Percentiles rank a stretch among this genome's conserved stretches.
These are phyloP conservation scores for Phycomyces blakesleeanus DNA, from an alignment of 192 early-diverging fungal genomes.

Conservation along the genomic window DNA sequence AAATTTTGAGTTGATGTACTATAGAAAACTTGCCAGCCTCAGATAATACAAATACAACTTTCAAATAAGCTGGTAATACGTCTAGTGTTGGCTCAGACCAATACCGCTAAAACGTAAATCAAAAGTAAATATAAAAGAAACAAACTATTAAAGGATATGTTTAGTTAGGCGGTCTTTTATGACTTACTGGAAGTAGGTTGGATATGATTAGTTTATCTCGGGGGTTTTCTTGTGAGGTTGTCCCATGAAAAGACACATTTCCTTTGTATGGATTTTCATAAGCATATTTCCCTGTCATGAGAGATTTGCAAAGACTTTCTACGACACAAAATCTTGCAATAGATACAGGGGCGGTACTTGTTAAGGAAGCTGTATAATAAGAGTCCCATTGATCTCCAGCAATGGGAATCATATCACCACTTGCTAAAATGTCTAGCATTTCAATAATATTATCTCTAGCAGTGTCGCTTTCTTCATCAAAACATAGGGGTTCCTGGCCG, in stretches of 20 bases:
- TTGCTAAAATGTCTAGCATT: conserved; percentile 15
- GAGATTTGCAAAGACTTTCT: conserved; percentile 18
- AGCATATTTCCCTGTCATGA: conserved; percentile 4
- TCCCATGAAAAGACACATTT: not conserved
- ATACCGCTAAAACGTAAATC: conserved; percentile 14
- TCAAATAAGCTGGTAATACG: conserved; percentile 2
- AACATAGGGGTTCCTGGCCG: no score
- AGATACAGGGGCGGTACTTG: not conserved
- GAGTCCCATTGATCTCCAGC: conserved; percentile 9
- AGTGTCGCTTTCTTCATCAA: not conserved
- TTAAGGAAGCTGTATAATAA: not conserved
- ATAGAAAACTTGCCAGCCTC: conserved; percentile 9
- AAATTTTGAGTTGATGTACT: not conserved
- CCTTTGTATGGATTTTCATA: conserved; percentile 9
- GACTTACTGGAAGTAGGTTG: conserved; percentile 8
- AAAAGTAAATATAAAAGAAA: not conserved
- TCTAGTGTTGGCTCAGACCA: conserved; percentile 4
- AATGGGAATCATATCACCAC: conserved; percentile 11
- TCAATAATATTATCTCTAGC: conserved; percentile 13
- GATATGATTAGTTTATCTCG: conserved; percentile 10
- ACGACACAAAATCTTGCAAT: conserved; percentile 16
- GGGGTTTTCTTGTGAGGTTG: not conserved
- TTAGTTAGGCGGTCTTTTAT: not conserved
- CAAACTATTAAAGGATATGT: not conserved
- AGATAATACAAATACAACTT: conserved; percentile 9